These are phyloP conservation scores for Diaporthe sp. DNA, from an alignment of 2,329 filamentous ascomycete species.

Conservation along the genomic window DNA sequence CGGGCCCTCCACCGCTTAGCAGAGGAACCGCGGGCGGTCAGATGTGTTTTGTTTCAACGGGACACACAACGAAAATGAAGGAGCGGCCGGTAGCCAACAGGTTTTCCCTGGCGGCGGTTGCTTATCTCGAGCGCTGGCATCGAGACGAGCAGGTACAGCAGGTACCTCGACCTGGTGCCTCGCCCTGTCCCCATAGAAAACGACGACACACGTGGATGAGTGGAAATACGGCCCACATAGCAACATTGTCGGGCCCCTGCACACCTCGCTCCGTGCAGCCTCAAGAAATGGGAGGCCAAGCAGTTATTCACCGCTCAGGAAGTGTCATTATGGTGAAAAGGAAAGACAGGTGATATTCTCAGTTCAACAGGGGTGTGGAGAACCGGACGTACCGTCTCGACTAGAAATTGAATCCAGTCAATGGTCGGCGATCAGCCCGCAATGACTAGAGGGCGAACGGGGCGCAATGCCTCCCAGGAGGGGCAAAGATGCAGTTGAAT, in stretches of 20 bases:
- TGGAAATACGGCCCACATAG: slow-evolving; percentile 11
- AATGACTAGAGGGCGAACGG: slow-evolving; percentile 4
- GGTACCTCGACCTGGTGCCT: slow-evolving; percentile 23
- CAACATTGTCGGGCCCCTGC: background rate
- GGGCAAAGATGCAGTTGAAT: background rate
- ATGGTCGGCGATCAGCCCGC: slow-evolving; percentile 22
- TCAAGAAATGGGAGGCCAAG: background rate
- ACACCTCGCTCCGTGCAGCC: slow-evolving; percentile 3
- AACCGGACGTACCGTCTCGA: slow-evolving; percentile 34
- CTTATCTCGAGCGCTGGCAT: background rate
- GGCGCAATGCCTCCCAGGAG: background rate
- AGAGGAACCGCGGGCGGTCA: slow-evolving; percentile 26
- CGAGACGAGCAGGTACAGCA: slow-evolving; percentile 8
- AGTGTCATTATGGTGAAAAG: background rate
- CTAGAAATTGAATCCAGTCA: slow-evolving; percentile 29
- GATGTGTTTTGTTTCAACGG: slow-evolving; percentile 29
- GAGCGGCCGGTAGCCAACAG: slow-evolving; percentile 18
- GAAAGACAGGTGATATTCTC: background rate
- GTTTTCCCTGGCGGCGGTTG: slow-evolving; percentile 25
- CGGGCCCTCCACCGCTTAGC: background rate
- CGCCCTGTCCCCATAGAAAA: background rate
- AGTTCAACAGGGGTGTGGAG: background rate
- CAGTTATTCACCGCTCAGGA: slow-evolving; percentile 34
- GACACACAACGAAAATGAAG: slow-evolving; percentile 28
- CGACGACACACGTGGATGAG: slow-evolving; percentile 18